A percentile compares a stretch with the other conserved stretches of the same genome.
Conservation (phyloP, 768 basidiomycete species). For the Mycena leptocephala region DNA sequence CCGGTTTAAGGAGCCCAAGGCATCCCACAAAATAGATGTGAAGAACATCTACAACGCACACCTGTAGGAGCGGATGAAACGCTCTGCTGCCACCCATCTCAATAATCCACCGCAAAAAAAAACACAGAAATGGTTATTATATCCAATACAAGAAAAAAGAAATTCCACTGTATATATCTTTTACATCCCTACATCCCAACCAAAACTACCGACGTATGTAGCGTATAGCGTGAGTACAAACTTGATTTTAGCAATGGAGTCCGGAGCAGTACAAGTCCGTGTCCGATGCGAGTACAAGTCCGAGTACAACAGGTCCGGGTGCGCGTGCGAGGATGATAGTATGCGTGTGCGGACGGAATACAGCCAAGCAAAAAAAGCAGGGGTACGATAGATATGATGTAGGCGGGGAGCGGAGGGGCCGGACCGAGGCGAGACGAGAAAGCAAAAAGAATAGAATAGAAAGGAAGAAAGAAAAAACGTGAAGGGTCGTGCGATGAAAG, state of each 20-base stretch:
- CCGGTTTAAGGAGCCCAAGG: too few species aligned
- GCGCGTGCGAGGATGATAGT: conserved; percentile 21
- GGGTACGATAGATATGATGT: conserved; percentile 14
- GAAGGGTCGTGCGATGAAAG: conserved; percentile 7
- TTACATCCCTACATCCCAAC: background rate
- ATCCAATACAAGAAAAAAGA: background rate
- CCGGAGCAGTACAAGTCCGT: conserved; percentile 28
- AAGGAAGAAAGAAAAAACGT: background rate
- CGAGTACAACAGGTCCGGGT: background rate
- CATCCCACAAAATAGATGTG: too few species aligned
- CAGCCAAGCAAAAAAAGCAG: conserved; percentile 13
- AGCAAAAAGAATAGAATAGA: background rate
- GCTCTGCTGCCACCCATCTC: too few species aligned
- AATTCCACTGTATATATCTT: background rate
- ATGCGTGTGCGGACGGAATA: background rate
- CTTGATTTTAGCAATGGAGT: conserved; percentile 13
- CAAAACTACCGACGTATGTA: background rate
- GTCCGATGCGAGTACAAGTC: conserved; percentile 38
- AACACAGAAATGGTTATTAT: background rate
- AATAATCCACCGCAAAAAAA: too few species aligned
- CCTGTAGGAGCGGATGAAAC: too few species aligned
- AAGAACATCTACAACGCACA: too few species aligned
- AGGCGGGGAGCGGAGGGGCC: conserved; percentile 32
- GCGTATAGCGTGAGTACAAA: background rate
- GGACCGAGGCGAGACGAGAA: conserved; percentile 18